A percentile compares a stretch with the other conserved stretches of the same genome.
Evolutionary conservation across 148 eudicot species (phyloP).

Genomic region (Silene latifolia): DNA sequence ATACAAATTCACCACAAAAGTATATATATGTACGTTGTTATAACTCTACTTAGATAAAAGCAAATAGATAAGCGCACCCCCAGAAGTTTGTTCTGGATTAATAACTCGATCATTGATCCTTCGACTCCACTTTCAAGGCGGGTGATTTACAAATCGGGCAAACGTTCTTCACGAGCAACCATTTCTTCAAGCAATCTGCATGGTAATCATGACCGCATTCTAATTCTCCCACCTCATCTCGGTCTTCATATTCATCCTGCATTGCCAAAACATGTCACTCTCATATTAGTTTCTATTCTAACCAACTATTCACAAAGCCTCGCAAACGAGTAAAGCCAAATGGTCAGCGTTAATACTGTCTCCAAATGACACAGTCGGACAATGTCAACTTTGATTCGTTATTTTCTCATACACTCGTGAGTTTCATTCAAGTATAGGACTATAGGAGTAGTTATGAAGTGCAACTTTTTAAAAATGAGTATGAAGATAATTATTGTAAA

Average conservation of each 20-base stretch:
- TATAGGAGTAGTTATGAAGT: too few species aligned
- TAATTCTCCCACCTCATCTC: slow-evolving; percentile 46
- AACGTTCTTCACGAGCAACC: slow-evolving; percentile 60
- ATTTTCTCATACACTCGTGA: too few species aligned
- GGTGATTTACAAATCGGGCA: slow-evolving; percentile 71
- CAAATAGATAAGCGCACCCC: slow-evolving; percentile 17
- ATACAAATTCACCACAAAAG: slow-evolving; percentile 32
- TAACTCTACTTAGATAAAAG: slow-evolving; percentile 18
- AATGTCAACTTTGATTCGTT: too few species aligned
- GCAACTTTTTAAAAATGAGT: too few species aligned
- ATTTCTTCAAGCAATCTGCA: slow-evolving; percentile 39
- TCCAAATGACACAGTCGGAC: too few species aligned
- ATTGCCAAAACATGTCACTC: slow-evolving; percentile 22
- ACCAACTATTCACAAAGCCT: too few species aligned
- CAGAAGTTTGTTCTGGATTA: not conserved
- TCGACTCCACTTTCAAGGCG: slow-evolving; percentile 45
- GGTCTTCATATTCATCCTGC: slow-evolving; percentile 72
- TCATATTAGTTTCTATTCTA: not conserved
- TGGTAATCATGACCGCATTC: too few species aligned
- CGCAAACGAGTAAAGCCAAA: too few species aligned
- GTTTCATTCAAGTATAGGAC: too few species aligned
- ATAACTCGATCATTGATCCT: slow-evolving; percentile 17
- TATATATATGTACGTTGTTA: slow-evolving; percentile 27
- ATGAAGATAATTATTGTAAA: too few species aligned
- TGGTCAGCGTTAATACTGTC: too few species aligned